Base-by-base conservation (phyloP, 2,329 filamentous ascomycete genomes). In the Parastagonospora avenae region DNA sequence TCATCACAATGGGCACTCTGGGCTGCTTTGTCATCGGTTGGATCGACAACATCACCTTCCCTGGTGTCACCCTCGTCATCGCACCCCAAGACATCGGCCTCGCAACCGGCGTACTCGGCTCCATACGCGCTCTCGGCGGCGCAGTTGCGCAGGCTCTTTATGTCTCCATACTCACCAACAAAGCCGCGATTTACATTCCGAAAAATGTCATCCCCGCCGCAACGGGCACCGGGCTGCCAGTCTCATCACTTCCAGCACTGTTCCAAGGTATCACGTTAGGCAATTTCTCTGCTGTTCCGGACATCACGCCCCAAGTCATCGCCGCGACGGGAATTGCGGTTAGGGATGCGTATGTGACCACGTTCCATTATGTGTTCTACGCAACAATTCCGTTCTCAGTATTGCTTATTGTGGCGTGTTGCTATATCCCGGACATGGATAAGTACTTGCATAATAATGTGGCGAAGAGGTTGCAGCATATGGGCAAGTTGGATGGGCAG, bases 71-170 rank as follows among this genome's bases (percentile, higher is more conserved):
- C 1, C 70, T 79, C 8, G 72, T 81, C 36, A 78, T 74, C 62
- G 77, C 77, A 49, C 67, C 78, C 4, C 74, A 78, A 54, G 78
- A 80, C 52, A 79, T 80, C 38, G 77, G 78, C 12, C 70, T 80
- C 12, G 76, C 76, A 9, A 74, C 73, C 0, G 78, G 78, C 14
- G 71, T 76, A 27, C 66, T 79, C 40, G 77, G 76, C n/a, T 75
- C 72, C 19, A 76, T 79, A 46, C 74, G 78, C 32, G 72, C 73
- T 8, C 60, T 62, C 24, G 63, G 58, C 10, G 66, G 66, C n/a
- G 61, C 66, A 3, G 60, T 70, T 8, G 63, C 64, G 8, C 56
- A 62, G 36, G 49, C 60, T 1, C 42, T 69, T 36, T 70, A 65
- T 53, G 57, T 63, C 46, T 60, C 59, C 12, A 64, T 70, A 44